A percentile compares a stretch with the other conserved stretches of the same genome.
These are phyloP conservation scores for Chrysoporthe cubensis DNA, from an alignment of 2,329 filamentous ascomycete species.

Conservation along the genomic window DNA sequence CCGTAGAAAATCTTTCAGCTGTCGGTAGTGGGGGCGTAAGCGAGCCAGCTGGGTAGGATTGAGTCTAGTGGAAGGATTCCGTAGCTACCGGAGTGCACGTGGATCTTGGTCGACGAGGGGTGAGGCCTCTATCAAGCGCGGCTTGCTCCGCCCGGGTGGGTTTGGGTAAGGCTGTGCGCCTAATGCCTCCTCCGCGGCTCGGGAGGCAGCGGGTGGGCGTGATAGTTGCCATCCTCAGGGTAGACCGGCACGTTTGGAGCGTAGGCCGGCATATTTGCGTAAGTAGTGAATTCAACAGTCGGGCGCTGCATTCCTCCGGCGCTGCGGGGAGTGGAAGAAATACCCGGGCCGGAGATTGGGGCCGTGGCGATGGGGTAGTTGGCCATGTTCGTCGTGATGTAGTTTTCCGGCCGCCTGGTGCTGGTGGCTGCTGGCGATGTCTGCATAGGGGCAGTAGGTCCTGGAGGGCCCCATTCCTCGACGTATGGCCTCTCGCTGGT, in stretches of 20 bases:
- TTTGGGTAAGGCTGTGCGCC: neutral
- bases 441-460: neutral
- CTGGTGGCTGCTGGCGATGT: neutral
- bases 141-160: neutral
- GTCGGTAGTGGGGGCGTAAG: conserved; percentile 14
- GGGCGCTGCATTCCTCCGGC: conserved; percentile 25
- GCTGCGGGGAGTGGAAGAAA: conserved; percentile 24
- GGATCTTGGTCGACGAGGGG: neutral
- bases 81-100: conserved; percentile 7
- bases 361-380: conserved; percentile 4
- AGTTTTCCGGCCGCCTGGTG: conserved; percentile 14
- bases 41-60: conserved; percentile 3
- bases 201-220: conserved; percentile 22
- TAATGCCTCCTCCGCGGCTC: conserved; percentile 7
- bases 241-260: neutral
- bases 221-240: conserved; percentile 25
- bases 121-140: neutral
- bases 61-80: conserved; percentile 18
- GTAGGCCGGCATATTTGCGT: neutral
- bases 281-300: conserved; percentile 17
- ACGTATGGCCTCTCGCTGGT: conserved; percentile 18
- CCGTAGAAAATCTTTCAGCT: conserved; percentile 5
- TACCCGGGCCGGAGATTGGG: conserved; percentile 14
- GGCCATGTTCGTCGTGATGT: conserved; percentile 11
- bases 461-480: conserved; percentile 15